Percentiles rank a stretch among this genome's conserved stretches.
Evolutionary conservation across 345 rosid species (phyloP).

Genomic region (Hibiscus syriacus): DNA sequence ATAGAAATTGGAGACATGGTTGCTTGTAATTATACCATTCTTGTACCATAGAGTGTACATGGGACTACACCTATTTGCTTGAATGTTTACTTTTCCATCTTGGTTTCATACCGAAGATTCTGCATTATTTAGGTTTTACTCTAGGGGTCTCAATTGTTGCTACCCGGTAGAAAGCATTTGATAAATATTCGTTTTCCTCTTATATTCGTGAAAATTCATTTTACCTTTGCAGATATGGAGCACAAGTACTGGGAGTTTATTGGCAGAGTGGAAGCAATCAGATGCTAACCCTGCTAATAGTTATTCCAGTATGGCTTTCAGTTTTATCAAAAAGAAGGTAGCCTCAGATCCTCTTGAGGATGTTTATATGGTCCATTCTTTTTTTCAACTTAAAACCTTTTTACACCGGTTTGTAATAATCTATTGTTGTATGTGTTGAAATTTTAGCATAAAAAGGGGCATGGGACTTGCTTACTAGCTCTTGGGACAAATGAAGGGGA

Average conservation of each 20-base stretch:
- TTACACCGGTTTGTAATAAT: neutral
- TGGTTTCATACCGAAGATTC: neutral
- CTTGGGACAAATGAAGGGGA: constrained; percentile 39
- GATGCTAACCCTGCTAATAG: constrained; percentile 11
- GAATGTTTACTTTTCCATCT: neutral
- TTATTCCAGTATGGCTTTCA: constrained; percentile 29
- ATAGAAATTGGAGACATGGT: neutral
- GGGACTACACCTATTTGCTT: neutral
- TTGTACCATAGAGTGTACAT: neutral
- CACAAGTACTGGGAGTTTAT: constrained; percentile 28
- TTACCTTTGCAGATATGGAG: constrained; percentile 34
- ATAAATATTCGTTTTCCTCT: neutral
- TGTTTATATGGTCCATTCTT: neutral
- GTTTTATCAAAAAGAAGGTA: constrained; percentile 33
- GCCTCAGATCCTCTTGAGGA: neutral
- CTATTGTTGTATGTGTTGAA: constrained; percentile 1
- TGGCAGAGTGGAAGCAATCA: constrained; percentile 30
- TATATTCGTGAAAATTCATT: neutral
- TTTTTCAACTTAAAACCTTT: neutral
- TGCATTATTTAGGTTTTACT: no score
- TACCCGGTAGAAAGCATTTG: no score
- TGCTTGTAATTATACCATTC: neutral
- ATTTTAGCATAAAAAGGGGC: constrained; percentile 20
- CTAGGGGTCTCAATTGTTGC: no score
- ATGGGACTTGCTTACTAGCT: constrained; percentile 26